Conservation (phyloP, 768 basidiomycete genomes). For the Cystobasidium ongulense region DNA sequence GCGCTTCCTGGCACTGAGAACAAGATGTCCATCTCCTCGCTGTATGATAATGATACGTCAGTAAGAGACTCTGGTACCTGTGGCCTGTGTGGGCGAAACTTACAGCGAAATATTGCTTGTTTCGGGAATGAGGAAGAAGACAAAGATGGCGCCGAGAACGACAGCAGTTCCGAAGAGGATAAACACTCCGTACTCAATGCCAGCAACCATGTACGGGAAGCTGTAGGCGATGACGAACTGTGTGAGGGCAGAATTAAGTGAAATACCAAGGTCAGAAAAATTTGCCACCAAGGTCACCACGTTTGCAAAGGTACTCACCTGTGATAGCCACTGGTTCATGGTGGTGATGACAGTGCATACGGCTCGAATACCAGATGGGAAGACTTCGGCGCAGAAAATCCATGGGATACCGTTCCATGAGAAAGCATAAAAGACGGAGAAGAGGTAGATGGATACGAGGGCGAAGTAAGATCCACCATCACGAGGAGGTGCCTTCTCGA, state of each 20-base stretch:
- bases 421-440: conserved; percentile 49
- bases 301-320: too few relatives aligned
- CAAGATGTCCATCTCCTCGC: conserved; percentile 47
- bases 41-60: neutral
- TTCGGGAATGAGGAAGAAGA: conserved; percentile 19
- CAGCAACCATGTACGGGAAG: conserved; percentile 23
- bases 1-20: conserved; percentile 8
- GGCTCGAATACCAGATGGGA: conserved; percentile 28
- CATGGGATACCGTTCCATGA: conserved; percentile 52
- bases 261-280: neutral
- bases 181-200: conserved; percentile 20
- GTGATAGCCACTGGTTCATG: conserved; percentile 23
- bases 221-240: conserved; percentile 2
- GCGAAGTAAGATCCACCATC: conserved; percentile 27
- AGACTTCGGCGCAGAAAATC: conserved; percentile 48
- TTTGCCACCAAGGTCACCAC: neutral
- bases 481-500: conserved; percentile 8
- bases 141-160: neutral
- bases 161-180: conserved; percentile 28
- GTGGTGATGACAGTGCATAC: conserved; percentile 6
- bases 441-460: conserved; percentile 36
- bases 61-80: neutral
- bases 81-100: neutral
- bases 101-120: conserved; percentile 23
- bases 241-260: neutral